Conservation (phyloP, 225 moss, liverwort and hornwort genomes). For the Bryoerythrophyllum caledonicum region DNA sequence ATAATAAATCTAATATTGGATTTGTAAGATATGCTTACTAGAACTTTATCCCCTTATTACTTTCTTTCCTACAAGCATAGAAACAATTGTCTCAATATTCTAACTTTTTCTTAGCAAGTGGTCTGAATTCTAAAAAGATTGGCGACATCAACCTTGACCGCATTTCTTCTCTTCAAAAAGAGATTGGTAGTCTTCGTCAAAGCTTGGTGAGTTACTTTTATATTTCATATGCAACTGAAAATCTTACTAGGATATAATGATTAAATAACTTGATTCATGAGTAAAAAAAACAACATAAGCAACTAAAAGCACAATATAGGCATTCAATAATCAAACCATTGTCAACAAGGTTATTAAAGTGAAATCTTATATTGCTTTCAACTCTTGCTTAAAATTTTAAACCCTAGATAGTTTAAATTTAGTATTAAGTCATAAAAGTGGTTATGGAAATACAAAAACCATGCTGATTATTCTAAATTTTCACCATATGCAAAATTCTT, state of each 20-base stretch:
- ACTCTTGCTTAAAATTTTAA: no score
- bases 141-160: constrained; percentile 33
- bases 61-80: no score
- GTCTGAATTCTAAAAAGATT: constrained; percentile 28
- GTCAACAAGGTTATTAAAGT: no score
- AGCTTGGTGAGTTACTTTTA: constrained; percentile 28
- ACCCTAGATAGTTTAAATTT: no score
- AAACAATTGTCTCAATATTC: not conserved
- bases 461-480: not conserved
- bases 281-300: not conserved
- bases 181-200: constrained; percentile 34
- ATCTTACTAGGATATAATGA: not conserved
- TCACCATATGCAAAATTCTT: not conserved
- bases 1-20: not conserved
- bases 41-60: not conserved
- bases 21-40: constrained; percentile 8
- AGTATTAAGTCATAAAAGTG: no score
- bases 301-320: not conserved
- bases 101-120: not conserved
- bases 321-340: no score
- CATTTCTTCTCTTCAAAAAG: constrained; percentile 38
- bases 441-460: no score
- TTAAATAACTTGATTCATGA: not conserved
- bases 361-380: no score
- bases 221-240: not conserved